Base-by-base conservation (phyloP, 371 early-diverging fungal genomes). In the Rhizopus stolonifer region DNA sequence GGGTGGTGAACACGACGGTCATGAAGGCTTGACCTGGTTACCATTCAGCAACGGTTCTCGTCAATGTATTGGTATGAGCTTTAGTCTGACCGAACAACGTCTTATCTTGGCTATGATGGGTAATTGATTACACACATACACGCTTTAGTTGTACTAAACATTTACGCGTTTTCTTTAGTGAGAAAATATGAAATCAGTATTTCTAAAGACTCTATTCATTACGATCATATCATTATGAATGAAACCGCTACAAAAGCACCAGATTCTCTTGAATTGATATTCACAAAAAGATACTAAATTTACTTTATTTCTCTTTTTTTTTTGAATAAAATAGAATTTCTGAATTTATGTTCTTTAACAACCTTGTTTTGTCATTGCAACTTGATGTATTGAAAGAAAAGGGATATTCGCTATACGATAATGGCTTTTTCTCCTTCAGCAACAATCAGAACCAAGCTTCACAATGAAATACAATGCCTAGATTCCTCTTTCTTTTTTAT, bases 61-160 rank as follows among this genome's bases (percentile, higher is more conserved):
- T 36, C 70, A 78, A 55, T 84, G 86, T 40, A 61, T 82, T 38
- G 86, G 82, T 26, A 70, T 75, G 68, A 73, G 80, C 34, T 84
- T 85, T 47, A 74, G 80, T 4, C 58, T 84, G 49, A 55, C 73
- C 9, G 79, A 80, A 29, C 83, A 81, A 59, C 68, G 79, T n/a
- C 63, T 82, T 10, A 23, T 80, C 1, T 58, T 82, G n/a, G 54
- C 74, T 6, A 70, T 80, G 74, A 46, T 84, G 3, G 48, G 69
- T 72, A 59, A 15, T 2, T 25, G 10, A 26, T 2, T 24, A 1
- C 22, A 19, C n/a, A 11, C 10, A 31, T 3, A 22, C n/a, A 3
- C 22, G 11, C 25, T 24, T 33, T 1, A 13, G 9, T 36, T 11
- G 14, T 48, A 48, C n/a, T 34, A 36, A 11, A 11, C 9, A 36